These are phyloP conservation scores for Tolypocladium endophyticum DNA, from an alignment of 2,329 filamentous ascomycete genomes.

Conservation along the genomic window DNA sequence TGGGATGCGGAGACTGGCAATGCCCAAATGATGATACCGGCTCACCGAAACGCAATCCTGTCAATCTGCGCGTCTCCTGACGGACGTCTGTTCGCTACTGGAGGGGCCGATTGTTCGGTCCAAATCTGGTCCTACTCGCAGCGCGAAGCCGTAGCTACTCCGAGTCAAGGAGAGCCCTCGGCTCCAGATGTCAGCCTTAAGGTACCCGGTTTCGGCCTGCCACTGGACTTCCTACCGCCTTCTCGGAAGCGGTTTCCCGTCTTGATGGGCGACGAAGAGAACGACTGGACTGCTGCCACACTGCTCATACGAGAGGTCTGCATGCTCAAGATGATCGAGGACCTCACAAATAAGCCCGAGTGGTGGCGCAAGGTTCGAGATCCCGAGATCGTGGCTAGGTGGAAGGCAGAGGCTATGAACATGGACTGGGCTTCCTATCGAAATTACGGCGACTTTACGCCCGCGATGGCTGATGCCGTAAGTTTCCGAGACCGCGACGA, in stretches of 20 bases:
- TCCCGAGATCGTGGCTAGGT: neutral
- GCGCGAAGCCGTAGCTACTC: neutral
- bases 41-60: neutral
- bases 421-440: neutral
- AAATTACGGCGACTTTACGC: neutral
- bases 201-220: slow-evolving; percentile 15
- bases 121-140: neutral
- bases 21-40: neutral
- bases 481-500: neutral
- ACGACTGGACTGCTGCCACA: slow-evolving; percentile 14
- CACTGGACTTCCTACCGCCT: slow-evolving; percentile 6
- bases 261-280: slow-evolving; percentile 3
- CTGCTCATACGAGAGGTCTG: slow-evolving; percentile 18
- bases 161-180: neutral
- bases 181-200: slow-evolving; percentile 9
- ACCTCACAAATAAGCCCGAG: slow-evolving; percentile 22
- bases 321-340: slow-evolving; percentile 20
- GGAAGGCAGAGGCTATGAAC: neutral
- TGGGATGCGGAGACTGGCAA: neutral
- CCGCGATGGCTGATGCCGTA: neutral
- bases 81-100: neutral
- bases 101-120: neutral
- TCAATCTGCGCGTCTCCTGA: neutral
- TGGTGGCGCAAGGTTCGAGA: slow-evolving; percentile 22
- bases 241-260: slow-evolving; percentile 8